phyloP scores from a whole-genome alignment of 495 filamentous ascomycete genomes.

The Pyronema domesticum region DNA sequence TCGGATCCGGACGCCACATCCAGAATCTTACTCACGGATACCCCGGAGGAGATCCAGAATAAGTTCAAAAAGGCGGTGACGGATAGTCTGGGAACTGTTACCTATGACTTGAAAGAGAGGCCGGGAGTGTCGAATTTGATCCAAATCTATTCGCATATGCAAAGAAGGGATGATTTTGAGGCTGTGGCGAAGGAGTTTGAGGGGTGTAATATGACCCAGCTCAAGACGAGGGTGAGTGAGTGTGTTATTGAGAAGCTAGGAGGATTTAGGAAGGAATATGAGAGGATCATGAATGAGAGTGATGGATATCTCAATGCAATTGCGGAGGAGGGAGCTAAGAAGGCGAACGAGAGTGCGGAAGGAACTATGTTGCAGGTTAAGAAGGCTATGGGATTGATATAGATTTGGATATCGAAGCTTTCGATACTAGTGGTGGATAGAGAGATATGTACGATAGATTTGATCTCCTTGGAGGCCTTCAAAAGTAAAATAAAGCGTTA shows the following conservation, averaged over 20 bases:
- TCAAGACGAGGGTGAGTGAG: slow-evolving; percentile 48
- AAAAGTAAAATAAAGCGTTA: too few species aligned
- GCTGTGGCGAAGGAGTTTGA: slow-evolving; percentile 39
- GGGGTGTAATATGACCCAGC: slow-evolving; percentile 27
- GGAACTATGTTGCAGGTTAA: slow-evolving; percentile 49
- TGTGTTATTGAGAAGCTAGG: slow-evolving; percentile 37
- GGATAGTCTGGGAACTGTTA: slow-evolving; percentile 44
- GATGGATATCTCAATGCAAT: slow-evolving; percentile 40
- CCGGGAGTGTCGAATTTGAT: slow-evolving; percentile 82
- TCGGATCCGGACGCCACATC: slow-evolving; percentile 47
- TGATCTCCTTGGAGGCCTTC: too few species aligned
- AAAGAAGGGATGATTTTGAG: slow-evolving; percentile 30
- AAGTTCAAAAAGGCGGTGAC: slow-evolving; percentile 66
- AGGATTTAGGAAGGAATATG: slow-evolving; percentile 44
- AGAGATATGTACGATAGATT: too few species aligned
- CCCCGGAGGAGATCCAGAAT: slow-evolving; percentile 35
- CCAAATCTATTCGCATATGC: slow-evolving; percentile 51
- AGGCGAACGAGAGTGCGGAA: slow-evolving; percentile 46
- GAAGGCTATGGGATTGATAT: slow-evolving; percentile 40
- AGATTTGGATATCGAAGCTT: too few species aligned
- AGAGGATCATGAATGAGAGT: slow-evolving; percentile 29
- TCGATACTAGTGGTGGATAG: too few species aligned
- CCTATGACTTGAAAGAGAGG: slow-evolving; percentile 49
- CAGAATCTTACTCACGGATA: slow-evolving; percentile 65
- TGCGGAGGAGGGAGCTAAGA: slow-evolving; percentile 38